phyloP scores from a whole-genome alignment of 1,139 yeast genomes.

The Williopsis jadinii region DNA sequence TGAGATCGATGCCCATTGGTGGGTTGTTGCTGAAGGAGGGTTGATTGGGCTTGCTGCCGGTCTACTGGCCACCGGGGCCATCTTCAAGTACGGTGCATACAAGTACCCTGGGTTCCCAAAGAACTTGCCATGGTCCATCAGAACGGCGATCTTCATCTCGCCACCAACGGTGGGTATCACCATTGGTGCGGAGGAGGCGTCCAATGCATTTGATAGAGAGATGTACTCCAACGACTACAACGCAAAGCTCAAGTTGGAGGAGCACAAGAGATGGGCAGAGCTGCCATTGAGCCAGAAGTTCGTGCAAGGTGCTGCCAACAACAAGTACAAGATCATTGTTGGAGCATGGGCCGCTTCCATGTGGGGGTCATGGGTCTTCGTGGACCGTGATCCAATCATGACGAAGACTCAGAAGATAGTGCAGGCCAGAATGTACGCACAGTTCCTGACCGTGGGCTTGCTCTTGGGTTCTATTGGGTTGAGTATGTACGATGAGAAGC shows the following conservation, averaged over 20 bases:
- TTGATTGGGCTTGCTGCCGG: constrained; percentile 57
- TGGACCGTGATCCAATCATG: constrained; percentile 72
- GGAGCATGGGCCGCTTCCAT: constrained; percentile 83
- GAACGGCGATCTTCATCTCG: constrained; percentile 49
- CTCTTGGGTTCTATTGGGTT: constrained; percentile 59
- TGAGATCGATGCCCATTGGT: constrained; percentile 58
- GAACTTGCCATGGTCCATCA: constrained; percentile 42
- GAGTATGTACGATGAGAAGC: constrained; percentile 55
- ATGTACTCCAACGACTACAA: constrained; percentile 33
- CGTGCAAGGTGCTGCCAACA: constrained; percentile 38
- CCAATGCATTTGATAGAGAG: constrained; percentile 45
- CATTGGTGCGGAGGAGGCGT: constrained; percentile 53
- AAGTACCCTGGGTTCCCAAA: constrained; percentile 35
- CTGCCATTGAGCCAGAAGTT: constrained; percentile 40
- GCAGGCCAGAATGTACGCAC: constrained; percentile 94
- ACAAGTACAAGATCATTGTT: constrained; percentile 72
- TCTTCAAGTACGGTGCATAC: constrained; percentile 36
- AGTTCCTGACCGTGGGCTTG: constrained; percentile 64
- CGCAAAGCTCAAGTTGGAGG: constrained; percentile 37
- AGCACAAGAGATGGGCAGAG: constrained; percentile 44
- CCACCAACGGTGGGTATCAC: constrained; percentile 55
- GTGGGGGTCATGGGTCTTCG: constrained; percentile 75
- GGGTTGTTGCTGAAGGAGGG: constrained; percentile 53
- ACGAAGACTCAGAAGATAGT: constrained; percentile 80
- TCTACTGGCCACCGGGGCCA: constrained; percentile 41